Base-by-base conservation (phyloP, 345 rosid species). In the Hirschfeldia incana region DNA sequence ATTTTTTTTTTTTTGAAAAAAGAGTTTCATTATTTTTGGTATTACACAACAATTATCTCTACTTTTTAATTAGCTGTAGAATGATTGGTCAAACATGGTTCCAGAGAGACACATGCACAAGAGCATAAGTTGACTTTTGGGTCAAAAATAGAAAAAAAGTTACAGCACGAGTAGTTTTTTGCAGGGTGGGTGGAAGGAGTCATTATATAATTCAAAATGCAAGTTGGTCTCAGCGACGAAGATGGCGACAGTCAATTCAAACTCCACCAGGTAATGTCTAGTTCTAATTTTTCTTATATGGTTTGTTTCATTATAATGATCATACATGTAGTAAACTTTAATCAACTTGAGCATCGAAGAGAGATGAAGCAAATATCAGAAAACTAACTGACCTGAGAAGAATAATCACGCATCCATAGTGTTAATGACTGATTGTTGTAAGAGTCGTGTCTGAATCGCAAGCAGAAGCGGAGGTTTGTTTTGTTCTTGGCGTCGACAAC, bases 401-500 rank as follows among this genome's bases (percentile, higher is more conserved):
- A 53, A 53, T 10, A 39, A 10, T 53, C 27, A 16, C 59, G 10
- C 59, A 53, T 53, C 59, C 59, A 53, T 53, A 53, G 59, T 53
- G 2, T 6, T 16, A 16, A 29, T 29, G 32, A 29, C 32, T 29
- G 32, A 29, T 29, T 29, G 3, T 29, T 29, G 32, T 29, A 29
- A 29, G 4, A 6, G 59, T 53, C 26, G 59, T 53, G 59, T 53
- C 16, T 67, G 74, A 53, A 67, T 67, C 70, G 63, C 74, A 73
- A 73, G 69, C 44, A 67, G 78, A 46, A 68, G n/a, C 30, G 70
- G 33, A 72, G 8, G 67, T 42, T 55, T 33, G 46, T 39, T 13
- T 49, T 72, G 77, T 78, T 73, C 77, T 72, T 73, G 77, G 33
- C 67, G 77, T 78, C n/a, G 82, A 59, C 77, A 78, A 78, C 77